Conservation (phyloP, 2,329 filamentous ascomycete species). For the Colletotrichum orbiculare region DNA sequence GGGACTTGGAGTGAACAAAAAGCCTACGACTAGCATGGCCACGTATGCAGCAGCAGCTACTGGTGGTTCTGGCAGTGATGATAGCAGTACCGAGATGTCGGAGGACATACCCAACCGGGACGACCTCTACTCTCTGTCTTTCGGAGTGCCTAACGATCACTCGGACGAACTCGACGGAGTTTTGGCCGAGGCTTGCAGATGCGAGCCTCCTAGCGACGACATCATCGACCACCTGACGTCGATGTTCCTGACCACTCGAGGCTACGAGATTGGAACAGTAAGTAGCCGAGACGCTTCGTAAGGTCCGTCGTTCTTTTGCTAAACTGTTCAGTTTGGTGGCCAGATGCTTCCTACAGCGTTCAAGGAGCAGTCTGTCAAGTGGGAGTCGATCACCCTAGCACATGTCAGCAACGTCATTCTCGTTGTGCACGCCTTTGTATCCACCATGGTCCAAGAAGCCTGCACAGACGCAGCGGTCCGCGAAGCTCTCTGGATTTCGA, state of each 20-base stretch:
- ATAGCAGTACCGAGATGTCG: slow-evolving; percentile 15
- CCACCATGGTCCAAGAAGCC: slow-evolving; percentile 50
- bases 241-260: slow-evolving; percentile 56
- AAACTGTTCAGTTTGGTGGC: slow-evolving; percentile 47
- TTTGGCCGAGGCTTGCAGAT: slow-evolving; percentile 33
- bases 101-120: not conserved
- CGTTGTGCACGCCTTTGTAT: slow-evolving; percentile 64
- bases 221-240: slow-evolving; percentile 49
- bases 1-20: slow-evolving; percentile 9
- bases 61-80: slow-evolving; percentile 14
- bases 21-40: slow-evolving; percentile 11
- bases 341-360: slow-evolving; percentile 58
- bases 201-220: slow-evolving; percentile 28
- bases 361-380: slow-evolving; percentile 64
- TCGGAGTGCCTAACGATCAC: not conserved
- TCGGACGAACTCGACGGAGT: slow-evolving; percentile 7
- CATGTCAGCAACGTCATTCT: slow-evolving; percentile 64
- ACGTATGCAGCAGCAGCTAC: slow-evolving; percentile 34
- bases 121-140: not conserved
- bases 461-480: slow-evolving; percentile 58
- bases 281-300: slow-evolving; percentile 22
- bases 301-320: not conserved
- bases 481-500: slow-evolving; percentile 49
- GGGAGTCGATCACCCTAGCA: slow-evolving; percentile 57
- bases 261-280: slow-evolving; percentile 65